Base-by-base conservation (phyloP, 331 rosid species). In the Malus hybrid region DNA sequence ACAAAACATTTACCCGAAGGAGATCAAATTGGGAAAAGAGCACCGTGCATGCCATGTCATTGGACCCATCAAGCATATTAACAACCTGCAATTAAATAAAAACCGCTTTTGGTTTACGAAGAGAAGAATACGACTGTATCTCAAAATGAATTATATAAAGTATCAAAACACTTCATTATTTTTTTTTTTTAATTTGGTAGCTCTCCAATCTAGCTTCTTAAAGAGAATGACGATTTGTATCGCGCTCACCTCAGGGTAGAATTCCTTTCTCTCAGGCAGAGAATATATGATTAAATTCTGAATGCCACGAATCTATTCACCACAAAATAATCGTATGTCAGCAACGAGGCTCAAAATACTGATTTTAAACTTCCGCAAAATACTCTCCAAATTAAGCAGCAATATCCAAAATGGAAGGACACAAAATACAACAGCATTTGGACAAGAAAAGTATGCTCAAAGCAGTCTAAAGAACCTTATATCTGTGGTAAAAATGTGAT, bases 401-500 rank as follows among this genome's bases (percentile, higher is more conserved):
- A 39, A 44, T 36, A 24, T 20, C 19, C 31, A 14, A 29, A 32
- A 62, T 11, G 66, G 29, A 62, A 4, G 3, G 66, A 5, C 50
- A 48, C 27, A 42, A 42, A 10, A 19, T 19, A 57, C 29, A 66
- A 19, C 33, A 76, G 27, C 77, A 72, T 14, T 27, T 16, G 6
- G 76, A 31, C 16, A 4, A 6, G 57, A 48, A 62, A 77, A 80
- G 11, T 19, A 67, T 22, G 66, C 13, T 60, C 6, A 74, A 20
- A 67, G 71, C 65, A 50, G 31, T 65, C 60, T n/a, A 36, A 65
- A 71, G 72, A 71, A 91, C 97, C 98, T 90, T 90, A 66, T 88
- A 93, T 91, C 96, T 86, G 87, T 87, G 93, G 83, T 90, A 90
- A 84, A 91, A 91, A 81, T 93, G 98, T 83, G 92, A 80, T 69